Evolutionary conservation across 345 rosid genomes (phyloP).

Genomic region (Arabis alpina): DNA sequence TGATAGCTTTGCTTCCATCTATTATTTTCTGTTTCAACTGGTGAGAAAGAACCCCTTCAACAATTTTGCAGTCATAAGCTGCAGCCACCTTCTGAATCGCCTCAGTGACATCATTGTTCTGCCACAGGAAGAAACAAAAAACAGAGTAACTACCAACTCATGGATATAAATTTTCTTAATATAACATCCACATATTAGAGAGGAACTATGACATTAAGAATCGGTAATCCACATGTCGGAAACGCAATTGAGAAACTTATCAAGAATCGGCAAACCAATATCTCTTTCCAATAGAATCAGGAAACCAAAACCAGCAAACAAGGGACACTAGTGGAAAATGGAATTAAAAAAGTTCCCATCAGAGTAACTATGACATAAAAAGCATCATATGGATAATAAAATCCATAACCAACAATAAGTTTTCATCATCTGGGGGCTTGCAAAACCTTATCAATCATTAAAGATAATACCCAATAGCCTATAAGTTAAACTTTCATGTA

Average conservation of each 20-base stretch:
- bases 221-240: constrained; percentile 1
- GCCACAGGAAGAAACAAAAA: constrained; percentile 38
- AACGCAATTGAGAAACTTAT: background rate
- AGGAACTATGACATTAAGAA: constrained; percentile 16
- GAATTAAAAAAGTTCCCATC: constrained; percentile 49
- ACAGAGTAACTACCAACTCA: constrained; percentile 8
- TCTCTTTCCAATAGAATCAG: background rate
- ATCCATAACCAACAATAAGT: constrained; percentile 60
- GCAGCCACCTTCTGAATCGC: constrained; percentile 96
- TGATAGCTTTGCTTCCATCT: constrained; percentile 83
- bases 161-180: background rate
- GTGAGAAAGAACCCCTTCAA: constrained; percentile 96
- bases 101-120: constrained; percentile 96
- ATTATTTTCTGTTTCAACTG: constrained; percentile 89
- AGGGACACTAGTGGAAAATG: background rate
- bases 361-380: constrained; percentile 81
- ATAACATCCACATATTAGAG: constrained; percentile 1
- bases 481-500: background rate
- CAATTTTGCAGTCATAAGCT: constrained; percentile 96
- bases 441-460: constrained; percentile 15
- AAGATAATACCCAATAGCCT: background rate
- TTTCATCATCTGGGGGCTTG: constrained; percentile 63
- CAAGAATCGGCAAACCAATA: constrained; percentile 1
- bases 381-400: constrained; percentile 61
- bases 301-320: constrained; percentile 1